These are phyloP conservation scores for Monosporascus sp. DNA, from an alignment of 2,329 filamentous ascomycete species.

Conservation along the genomic window DNA sequence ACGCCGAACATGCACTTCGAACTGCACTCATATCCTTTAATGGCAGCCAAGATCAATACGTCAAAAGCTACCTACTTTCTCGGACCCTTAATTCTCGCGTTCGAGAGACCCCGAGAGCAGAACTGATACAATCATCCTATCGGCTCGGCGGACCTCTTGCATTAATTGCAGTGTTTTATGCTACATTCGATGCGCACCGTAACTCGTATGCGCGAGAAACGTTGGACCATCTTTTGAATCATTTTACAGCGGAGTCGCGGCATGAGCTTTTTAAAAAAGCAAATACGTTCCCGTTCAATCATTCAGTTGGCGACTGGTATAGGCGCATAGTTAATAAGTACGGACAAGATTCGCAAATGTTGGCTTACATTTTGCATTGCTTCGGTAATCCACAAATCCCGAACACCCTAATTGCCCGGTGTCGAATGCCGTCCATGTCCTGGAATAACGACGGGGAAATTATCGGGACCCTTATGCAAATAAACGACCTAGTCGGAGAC, in stretches of 20 bases:
- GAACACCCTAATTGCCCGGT: not conserved
- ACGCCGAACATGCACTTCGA: not conserved
- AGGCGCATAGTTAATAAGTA: conserved; percentile 1
- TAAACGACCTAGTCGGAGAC: too few species aligned
- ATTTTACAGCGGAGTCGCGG: not conserved
- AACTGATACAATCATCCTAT: conserved; percentile 1
- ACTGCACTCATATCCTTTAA: not conserved
- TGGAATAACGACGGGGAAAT: conserved; percentile 4
- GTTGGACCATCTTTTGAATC: conserved; percentile 3
- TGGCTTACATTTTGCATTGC: conserved; percentile 3
- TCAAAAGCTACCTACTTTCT: not conserved
- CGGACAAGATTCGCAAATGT: not conserved
- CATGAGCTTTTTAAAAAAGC: not conserved
- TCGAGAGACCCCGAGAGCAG: not conserved
- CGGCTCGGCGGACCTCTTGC: conserved; percentile 3
- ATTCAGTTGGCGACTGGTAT: conserved; percentile 2
- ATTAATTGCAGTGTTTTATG: conserved; percentile 3
- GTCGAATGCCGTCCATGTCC: not conserved
- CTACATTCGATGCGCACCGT: conserved; percentile 6
- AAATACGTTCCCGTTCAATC: conserved; percentile 4
- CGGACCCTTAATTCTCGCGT: conserved; percentile 3
- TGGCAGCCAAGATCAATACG: conserved; percentile 2
- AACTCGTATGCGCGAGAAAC: conserved; percentile 3
- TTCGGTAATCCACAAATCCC: conserved; percentile 2
- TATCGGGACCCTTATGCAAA: not conserved